Evolutionary conservation across 148 eudicot species (phyloP).

Genomic region (Nepenthes gracilis): DNA sequence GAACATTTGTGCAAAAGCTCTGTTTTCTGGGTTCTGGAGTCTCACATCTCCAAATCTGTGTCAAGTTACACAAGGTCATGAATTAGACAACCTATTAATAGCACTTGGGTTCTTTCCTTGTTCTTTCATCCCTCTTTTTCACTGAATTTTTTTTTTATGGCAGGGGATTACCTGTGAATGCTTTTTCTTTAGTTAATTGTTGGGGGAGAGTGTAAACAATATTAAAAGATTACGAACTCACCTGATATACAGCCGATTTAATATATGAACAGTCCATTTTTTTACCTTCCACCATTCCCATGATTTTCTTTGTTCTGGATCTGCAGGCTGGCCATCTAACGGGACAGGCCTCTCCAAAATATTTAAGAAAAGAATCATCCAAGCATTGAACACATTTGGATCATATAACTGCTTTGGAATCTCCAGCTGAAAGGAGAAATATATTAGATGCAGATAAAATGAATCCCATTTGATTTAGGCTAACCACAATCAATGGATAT

Average conservation of each 20-base stretch:
- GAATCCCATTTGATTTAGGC: too few relatives aligned
- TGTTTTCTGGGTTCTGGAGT: constrained; percentile 90
- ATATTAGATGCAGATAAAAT: background rate
- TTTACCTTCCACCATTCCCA: constrained; percentile 99
- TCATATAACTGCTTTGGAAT: constrained; percentile 85
- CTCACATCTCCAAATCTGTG: constrained; percentile 87
- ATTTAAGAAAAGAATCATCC: constrained; percentile 92
- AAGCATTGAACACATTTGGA: constrained; percentile 80
- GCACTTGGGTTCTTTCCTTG: background rate
- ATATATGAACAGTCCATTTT: constrained; percentile 96
- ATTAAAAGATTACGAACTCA: constrained; percentile 12
- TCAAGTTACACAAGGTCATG: background rate
- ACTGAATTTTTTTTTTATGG: background rate
- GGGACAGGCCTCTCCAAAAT: constrained; percentile 97
- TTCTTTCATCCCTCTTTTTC: background rate
- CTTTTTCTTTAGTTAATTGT: too few relatives aligned
- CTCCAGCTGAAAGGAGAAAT: constrained; percentile 61
- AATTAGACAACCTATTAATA: background rate
- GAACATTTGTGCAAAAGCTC: constrained; percentile 86
- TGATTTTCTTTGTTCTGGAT: constrained; percentile 78
- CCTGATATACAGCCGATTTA: constrained; percentile 92
- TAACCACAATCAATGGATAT: too few relatives aligned
- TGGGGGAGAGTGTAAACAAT: background rate
- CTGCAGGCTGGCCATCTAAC: constrained; percentile 76
- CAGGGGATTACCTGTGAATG: too few relatives aligned